Evolutionary conservation across 345 rosid genomes (phyloP).

Genomic region (Ceriops decandra): DNA sequence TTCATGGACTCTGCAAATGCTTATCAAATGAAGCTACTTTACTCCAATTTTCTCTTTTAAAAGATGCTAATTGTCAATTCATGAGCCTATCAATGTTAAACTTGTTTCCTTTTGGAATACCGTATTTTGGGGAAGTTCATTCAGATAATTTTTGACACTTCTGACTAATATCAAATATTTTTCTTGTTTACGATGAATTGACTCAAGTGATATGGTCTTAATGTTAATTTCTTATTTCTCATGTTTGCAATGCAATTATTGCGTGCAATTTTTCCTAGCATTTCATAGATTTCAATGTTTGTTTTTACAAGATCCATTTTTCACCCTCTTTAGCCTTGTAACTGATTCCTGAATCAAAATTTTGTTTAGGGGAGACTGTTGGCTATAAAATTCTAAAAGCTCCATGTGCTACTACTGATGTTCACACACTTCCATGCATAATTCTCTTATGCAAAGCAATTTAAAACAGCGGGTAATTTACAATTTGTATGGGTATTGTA

Average conservation of each 20-base stretch:
- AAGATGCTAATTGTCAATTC: too few relatives aligned
- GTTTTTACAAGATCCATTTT: neutral
- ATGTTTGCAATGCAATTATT: neutral
- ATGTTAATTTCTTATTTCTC: neutral
- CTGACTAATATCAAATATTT: too few relatives aligned
- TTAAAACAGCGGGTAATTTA: neutral
- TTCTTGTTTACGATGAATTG: too few relatives aligned
- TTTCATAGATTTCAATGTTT: neutral
- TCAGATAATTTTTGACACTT: too few relatives aligned
- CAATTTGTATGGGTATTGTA: slow-evolving; percentile 8
- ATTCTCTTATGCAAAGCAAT: neutral
- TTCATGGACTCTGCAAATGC: too few relatives aligned
- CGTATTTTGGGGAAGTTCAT: too few relatives aligned
- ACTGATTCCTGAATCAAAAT: neutral
- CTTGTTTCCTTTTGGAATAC: too few relatives aligned
- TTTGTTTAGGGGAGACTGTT: neutral
- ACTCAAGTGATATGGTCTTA: too few relatives aligned
- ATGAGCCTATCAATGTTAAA: too few relatives aligned
- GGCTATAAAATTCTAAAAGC: neutral
- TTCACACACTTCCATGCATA: neutral
- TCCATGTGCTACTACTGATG: neutral
- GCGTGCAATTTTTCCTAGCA: neutral
- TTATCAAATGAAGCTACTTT: too few relatives aligned
- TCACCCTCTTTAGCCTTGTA: neutral
- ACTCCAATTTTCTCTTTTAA: too few relatives aligned